Percentiles rank a stretch among this genome's conserved stretches.
phyloP scores from a whole-genome alignment of 2,329 filamentous ascomycete genomes.

The Pestalotiopsis sp. region DNA sequence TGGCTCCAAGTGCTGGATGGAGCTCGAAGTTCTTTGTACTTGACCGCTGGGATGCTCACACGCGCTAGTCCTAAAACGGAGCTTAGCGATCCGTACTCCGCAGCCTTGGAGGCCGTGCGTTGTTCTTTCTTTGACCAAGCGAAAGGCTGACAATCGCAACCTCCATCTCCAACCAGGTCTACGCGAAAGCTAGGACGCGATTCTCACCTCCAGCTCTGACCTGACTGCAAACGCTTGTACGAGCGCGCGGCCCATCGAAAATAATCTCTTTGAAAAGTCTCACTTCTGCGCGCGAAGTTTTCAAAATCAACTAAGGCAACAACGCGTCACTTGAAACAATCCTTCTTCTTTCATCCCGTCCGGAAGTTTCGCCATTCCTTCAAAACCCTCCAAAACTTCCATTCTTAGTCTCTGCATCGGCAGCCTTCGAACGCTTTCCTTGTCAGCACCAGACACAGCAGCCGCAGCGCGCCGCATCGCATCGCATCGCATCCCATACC shows the following conservation, averaged over 20 bases:
- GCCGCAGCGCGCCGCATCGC: neutral
- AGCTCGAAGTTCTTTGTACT: neutral
- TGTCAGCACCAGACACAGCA: neutral
- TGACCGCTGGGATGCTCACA: neutral
- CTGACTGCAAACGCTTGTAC: neutral
- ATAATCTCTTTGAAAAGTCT: neutral
- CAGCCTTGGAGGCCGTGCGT: neutral
- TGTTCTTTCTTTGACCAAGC: neutral
- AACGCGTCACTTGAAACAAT: neutral
- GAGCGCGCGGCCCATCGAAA: neutral
- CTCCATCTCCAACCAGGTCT: neutral
- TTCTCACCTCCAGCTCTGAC: neutral
- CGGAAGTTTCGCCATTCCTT: neutral
- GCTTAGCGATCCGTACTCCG: neutral
- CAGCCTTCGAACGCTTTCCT: neutral
- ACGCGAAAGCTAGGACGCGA: slow-evolving; percentile 7
- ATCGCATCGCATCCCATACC: neutral
- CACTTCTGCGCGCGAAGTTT: neutral
- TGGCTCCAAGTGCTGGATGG: neutral
- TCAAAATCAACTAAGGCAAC: neutral
- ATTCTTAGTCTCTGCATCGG: neutral
- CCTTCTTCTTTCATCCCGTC: neutral
- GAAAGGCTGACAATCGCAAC: neutral
- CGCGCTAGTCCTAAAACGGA: neutral
- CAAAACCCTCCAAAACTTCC: neutral